Evolutionary conservation across 176 grass and related monocot species (phyloP), one percentile per base, ranked within the genome.

Genomic region (Musa beccarii): DNA sequence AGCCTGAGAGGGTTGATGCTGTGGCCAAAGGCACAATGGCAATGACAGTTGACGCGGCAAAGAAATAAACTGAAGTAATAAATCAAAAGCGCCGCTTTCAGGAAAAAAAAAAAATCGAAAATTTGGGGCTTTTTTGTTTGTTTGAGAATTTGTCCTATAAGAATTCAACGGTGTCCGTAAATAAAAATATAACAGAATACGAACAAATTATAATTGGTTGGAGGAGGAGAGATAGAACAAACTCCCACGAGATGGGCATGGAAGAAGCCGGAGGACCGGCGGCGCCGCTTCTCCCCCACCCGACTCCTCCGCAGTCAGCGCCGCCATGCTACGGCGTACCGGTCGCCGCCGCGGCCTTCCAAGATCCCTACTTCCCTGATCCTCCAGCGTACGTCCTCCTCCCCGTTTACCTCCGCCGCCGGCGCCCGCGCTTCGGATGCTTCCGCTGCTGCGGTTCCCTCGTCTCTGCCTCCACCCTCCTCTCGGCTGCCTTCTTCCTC

Each of bases 271-370:
- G 53, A 52, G 72, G 22, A 1, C 53, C 72, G 19, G 61, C 12
- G 19, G 59, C n/a, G 61, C 75, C 75, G 21, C 75, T 77, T 20
- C 75, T 77, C 16, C 17, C 34, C 8, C 17, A 70, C 1, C 68
- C 68, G 2, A 9, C 28, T 13, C 73, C 15, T 52, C 59, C 12
- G 12, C 61, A 34, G 1, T 2, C 11, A 23, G 12, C n/a, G 4
- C 54, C 59, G 49, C 43, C 74, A 10, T 77, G 20, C 49, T 77
- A 77, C 59, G 49, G 59, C 11, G 26, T 77, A 43, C 75, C 61
- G 0, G 75, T 61, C n/a, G 72, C 23, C 13, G 34, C 75, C 19
- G 8, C 53, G 11, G 2, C 72, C 53, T 74, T 74, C 14, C 52
- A 74, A 50, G 72, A 74, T 28, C 52, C 52, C 72, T 56, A 25